phyloP scores from a whole-genome alignment of 768 basidiomycete species.

The Lentinula aciculospora region DNA sequence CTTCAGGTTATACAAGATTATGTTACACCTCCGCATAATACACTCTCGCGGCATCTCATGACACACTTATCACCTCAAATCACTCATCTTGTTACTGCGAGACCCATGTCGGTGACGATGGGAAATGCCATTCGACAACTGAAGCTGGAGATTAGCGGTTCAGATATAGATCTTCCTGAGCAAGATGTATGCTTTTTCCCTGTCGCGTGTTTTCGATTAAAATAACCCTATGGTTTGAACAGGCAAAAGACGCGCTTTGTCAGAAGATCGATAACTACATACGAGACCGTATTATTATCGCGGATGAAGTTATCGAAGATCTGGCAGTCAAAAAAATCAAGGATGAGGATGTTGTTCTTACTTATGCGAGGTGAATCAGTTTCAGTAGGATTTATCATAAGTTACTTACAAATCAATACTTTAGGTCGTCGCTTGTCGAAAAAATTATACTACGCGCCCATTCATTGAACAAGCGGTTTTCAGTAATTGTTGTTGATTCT shows the following conservation, averaged over 20 bases:
- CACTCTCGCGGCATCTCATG: slow-evolving; percentile 87
- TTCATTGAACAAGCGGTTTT: slow-evolving; percentile 69
- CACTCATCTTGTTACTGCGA: slow-evolving; percentile 78
- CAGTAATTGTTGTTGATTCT: slow-evolving; percentile 93
- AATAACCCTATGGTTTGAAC: slow-evolving; percentile 6
- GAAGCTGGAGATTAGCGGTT: slow-evolving; percentile 90
- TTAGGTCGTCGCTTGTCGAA: slow-evolving; percentile 91
- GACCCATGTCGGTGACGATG: slow-evolving; percentile 92
- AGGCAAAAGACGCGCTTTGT: slow-evolving; percentile 87
- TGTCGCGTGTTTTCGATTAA: background rate
- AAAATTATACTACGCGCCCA: slow-evolving; percentile 80
- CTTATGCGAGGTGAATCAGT: slow-evolving; percentile 75
- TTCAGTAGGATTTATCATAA: background rate
- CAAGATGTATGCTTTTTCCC: slow-evolving; percentile 67
- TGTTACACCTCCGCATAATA: slow-evolving; percentile 78
- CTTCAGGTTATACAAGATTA: slow-evolving; percentile 86
- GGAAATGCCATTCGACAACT: slow-evolving; percentile 92
- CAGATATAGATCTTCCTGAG: slow-evolving; percentile 91
- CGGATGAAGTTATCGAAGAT: slow-evolving; percentile 89
- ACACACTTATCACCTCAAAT: slow-evolving; percentile 92
- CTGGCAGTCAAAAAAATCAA: slow-evolving; percentile 91
- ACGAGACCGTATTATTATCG: slow-evolving; percentile 87
- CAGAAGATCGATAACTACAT: slow-evolving; percentile 90
- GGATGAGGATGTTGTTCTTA: slow-evolving; percentile 87
- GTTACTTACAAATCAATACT: background rate